Percentiles rank a stretch among this genome's conserved stretches.
Evolutionary conservation across 176 grass and related monocot species (phyloP).

Genomic region (Triticum urartu): DNA sequence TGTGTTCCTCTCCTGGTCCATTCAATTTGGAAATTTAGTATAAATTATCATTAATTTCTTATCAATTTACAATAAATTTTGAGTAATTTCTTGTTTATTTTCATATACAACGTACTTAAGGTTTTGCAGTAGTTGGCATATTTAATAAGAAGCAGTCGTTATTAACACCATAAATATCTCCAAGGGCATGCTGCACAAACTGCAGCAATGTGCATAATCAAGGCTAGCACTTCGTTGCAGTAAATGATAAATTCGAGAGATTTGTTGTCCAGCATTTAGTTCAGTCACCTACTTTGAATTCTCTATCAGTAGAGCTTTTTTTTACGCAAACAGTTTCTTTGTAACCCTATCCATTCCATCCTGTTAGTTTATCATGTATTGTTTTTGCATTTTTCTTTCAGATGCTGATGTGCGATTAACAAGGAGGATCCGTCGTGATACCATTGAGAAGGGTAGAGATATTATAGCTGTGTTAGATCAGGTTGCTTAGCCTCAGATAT

Average conservation of each 20-base stretch:
- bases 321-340: not conserved
- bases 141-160: not conserved
- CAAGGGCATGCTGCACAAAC: not conserved
- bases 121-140: not conserved
- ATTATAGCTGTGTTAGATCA: constrained; percentile 93
- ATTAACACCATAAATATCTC: not conserved
- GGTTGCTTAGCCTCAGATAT: constrained; percentile 44
- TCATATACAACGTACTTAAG: not conserved
- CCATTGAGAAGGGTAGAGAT: constrained; percentile 81
- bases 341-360: constrained; percentile 16
- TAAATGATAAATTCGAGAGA: not conserved
- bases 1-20: constrained; percentile 5
- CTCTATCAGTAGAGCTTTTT: not conserved
- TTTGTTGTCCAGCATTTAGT: not conserved
- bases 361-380: constrained; percentile 14
- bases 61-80: not conserved
- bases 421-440: constrained; percentile 47
- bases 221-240: not conserved
- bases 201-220: not conserved
- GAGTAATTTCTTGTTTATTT: not conserved
- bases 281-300: not conserved
- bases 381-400: constrained; percentile 38
- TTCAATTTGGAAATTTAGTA: constrained; percentile 1
- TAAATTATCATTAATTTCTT: not conserved
- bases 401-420: constrained; percentile 39